These are phyloP conservation scores for Ophiostoma australiae DNA, from an alignment of 2,329 filamentous ascomycete species.

Conservation along the genomic window DNA sequence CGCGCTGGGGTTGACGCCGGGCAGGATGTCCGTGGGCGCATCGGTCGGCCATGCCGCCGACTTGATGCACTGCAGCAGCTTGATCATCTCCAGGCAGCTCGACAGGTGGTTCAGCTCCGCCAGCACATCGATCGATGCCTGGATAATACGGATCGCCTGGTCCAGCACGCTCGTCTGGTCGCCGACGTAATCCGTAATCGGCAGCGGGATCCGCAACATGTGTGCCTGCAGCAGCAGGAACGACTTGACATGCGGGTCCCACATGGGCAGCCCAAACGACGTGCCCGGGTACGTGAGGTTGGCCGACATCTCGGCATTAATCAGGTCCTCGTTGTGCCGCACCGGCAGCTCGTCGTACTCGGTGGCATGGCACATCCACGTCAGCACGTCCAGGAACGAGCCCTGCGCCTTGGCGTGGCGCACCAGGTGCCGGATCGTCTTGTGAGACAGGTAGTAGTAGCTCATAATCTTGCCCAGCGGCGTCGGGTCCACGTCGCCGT, in stretches of 20 bases:
- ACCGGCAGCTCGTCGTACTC: slow-evolving; percentile 98
- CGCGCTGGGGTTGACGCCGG: slow-evolving; percentile 50
- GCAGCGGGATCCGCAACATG: slow-evolving; percentile 86
- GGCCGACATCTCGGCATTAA: slow-evolving; percentile 83
- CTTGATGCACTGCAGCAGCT: slow-evolving; percentile 85
- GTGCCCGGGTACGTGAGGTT: slow-evolving; percentile 63
- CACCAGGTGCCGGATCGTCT: slow-evolving; percentile 82
- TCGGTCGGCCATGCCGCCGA: slow-evolving; percentile 87
- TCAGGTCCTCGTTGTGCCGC: slow-evolving; percentile 94
- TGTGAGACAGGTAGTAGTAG: slow-evolving; percentile 97
- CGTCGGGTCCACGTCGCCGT: slow-evolving; percentile 84
- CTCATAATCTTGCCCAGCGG: slow-evolving; percentile 97
- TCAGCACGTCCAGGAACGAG: slow-evolving; percentile 73
- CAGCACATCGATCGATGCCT: slow-evolving; percentile 89
- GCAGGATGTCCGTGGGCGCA: slow-evolving; percentile 71
- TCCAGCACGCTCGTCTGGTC: slow-evolving; percentile 87
- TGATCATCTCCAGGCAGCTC: slow-evolving; percentile 75
- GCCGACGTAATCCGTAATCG: slow-evolving; percentile 94
- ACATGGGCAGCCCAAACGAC: slow-evolving; percentile 75
- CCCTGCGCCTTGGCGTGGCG: slow-evolving; percentile 57
- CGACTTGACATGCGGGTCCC: slow-evolving; percentile 97
- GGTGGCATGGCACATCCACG: slow-evolving; percentile 88
- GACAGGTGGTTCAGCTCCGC: slow-evolving; percentile 81
- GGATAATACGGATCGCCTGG: slow-evolving; percentile 93
- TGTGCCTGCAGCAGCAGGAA: slow-evolving; percentile 92